Evolutionary conservation across 106 monocot genomes (phyloP), one percentile per base, ranked within the genome.

Genomic region (Chionographis japonica): DNA sequence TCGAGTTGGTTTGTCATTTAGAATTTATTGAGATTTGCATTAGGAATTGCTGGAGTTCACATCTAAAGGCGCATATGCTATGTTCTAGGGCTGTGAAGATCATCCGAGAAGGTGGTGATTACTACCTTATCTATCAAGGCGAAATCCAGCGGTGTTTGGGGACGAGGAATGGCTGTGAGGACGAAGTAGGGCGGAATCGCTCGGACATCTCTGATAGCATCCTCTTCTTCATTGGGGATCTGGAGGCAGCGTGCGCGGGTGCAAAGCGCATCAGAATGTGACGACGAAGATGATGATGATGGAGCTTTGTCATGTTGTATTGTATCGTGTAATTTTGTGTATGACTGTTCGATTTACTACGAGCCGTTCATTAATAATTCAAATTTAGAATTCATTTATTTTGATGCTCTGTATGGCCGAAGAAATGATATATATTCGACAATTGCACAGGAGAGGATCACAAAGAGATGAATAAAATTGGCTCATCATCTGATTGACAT

Each of bases 141-240:
- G 78, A 83, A 49, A 79, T 82, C 54, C 72, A 82, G 40, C 67
- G 82, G 46, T 66, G 73, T 51, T 57, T 86, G 12, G 78, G 86
- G 5, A 63, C 62, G 5, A 59, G 41, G 11, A 58, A 37, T 18
- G 35, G 53, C 37, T 20, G 8, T 8, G 56, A 54, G 20, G 18
- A 62, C 4, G 60, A 49, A 10, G 56, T 14, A 40, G 66, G 75
- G 54, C 52, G 56, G 20, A 7, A 40, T 1, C 15, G 35, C 20
- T 65, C 62, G 6, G 60, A 35, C 16, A 69, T 82, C 42, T 74
- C 75, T 40, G 82, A 86, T 37, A 66, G 72, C 3, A 74, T 86
- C 43, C 71, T 86, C 37, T 86, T 86, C 61, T 86, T 86, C 50
- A 60, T 82, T 53, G 86, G 86, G 37, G 86, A 86, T 63, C 50